These are phyloP conservation scores for Cynara cardunculus DNA, from an alignment of 129 eudicot species.

Conservation along the genomic window DNA sequence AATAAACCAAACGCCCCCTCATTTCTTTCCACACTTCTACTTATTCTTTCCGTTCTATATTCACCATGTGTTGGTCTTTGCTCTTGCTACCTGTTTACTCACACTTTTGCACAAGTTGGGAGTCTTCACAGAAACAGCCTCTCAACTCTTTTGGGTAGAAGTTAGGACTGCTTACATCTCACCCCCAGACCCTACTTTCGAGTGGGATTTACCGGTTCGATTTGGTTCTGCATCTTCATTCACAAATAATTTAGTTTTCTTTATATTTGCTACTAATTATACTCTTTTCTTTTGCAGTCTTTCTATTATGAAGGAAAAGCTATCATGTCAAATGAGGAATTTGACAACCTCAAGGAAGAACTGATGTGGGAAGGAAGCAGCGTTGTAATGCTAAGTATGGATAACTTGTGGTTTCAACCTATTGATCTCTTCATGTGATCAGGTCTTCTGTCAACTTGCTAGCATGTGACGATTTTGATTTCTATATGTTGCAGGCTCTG, in stretches of 20 bases:
- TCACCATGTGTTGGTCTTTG: too few relatives aligned
- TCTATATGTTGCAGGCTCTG: conserved; percentile 56
- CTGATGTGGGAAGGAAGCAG: conserved; percentile 99
- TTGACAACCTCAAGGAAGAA: conserved; percentile 98
- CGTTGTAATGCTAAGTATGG: conserved; percentile 88
- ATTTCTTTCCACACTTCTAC: neutral
- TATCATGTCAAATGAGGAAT: conserved; percentile 95
- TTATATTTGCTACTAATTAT: neutral
- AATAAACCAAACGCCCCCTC: too few relatives aligned
- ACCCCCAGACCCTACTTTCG: too few relatives aligned
- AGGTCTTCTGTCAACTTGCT: neutral
- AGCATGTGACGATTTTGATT: neutral
- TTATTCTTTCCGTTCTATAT: too few relatives aligned
- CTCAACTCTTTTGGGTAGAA: too few relatives aligned
- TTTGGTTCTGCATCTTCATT: neutral
- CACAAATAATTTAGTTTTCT: too few relatives aligned
- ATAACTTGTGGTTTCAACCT: neutral
- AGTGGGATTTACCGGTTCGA: too few relatives aligned
- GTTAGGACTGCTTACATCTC: too few relatives aligned
- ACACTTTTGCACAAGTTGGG: too few relatives aligned
- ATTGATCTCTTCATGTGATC: neutral
- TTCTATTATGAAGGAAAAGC: conserved; percentile 99
- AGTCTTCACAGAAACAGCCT: too few relatives aligned
- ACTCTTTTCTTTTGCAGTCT: conserved; percentile 45
- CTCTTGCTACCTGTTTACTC: too few relatives aligned